Base-by-base conservation (phyloP, 192 early-diverging fungal species). In the Rhizoclosmatium sp. region DNA sequence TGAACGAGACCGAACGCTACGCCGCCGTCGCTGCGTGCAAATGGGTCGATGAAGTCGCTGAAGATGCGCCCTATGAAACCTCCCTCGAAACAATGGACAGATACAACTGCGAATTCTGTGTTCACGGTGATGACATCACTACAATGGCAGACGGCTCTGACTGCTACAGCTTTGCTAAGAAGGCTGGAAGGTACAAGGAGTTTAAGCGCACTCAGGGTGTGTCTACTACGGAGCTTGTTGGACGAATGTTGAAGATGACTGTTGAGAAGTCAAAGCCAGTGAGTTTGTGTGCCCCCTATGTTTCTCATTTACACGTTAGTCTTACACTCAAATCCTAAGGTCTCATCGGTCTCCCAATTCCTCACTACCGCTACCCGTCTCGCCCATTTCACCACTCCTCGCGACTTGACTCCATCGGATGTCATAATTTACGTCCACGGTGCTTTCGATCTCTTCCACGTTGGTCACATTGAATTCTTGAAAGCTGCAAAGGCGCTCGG, bases 91-190 rank as follows among this genome's bases (percentile, higher is more conserved):
- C 89, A 23, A 86, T 99, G 83, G 92, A 96, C 82, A 81, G 91
- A 71, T 94, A 95, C 89, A 77, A 95, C 80, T 94, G 94, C 75
- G 97, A 97, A 85, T 96, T 94, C 85, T 96, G 95, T 75, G 96
- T 97, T 19, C 97, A 99, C 66, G 97, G 97, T 46, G 97, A 99
- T 82, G 97, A 99, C 84, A 96, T 97, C 71, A 99, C 97, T 47
- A 99, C 97, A 7, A 86, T 94, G 75, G 94, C 95, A 44, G 97
- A 99, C 80, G 97, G 97, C 14, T 94, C 94, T 31, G 97, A 99
- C 84, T 99, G 97, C 87, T 99, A 99, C 84, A 93, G 94, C 86
- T 89, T 88, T 2, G 97, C 97, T 74, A 99, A 99, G 83, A 94
- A 95, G 75, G 97, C 97, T 59, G 95, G 95, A 2, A 84, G 95